A percentile compares a stretch with the other conserved stretches of the same genome.
These are phyloP conservation scores for Sclerotinia glacialis DNA, from an alignment of 2,329 filamentous ascomycete species.

Conservation along the genomic window DNA sequence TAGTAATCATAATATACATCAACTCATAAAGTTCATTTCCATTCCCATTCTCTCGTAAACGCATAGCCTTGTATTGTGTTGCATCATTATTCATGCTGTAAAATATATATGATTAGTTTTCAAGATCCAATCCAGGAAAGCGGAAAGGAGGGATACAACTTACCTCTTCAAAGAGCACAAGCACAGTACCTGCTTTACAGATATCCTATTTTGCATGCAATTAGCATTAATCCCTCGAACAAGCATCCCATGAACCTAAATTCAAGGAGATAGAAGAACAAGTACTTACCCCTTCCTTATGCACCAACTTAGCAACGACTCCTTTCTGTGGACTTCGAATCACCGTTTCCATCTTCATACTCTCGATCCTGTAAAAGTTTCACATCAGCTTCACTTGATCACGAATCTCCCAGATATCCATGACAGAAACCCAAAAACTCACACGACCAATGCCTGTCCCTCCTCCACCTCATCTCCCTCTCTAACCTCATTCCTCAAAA, in stretches of 20 bases:
- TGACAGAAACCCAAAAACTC: conserved; percentile 42
- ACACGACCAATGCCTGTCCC: conserved; percentile 83
- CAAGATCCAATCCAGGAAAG: neutral
- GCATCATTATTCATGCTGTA: conserved; percentile 1
- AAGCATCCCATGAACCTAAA: neutral
- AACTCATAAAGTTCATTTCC: neutral
- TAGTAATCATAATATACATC: conserved; percentile 9
- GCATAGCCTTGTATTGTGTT: neutral
- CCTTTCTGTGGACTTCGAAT: conserved; percentile 74
- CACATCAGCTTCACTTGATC: conserved; percentile 32
- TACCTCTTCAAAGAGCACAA: conserved; percentile 66
- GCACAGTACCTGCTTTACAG: conserved; percentile 71
- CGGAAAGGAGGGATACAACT: neutral
- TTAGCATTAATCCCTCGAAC: neutral
- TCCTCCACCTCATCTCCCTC: conserved; percentile 82
- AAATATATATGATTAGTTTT: neutral
- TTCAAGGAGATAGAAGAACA: conserved; percentile 10
- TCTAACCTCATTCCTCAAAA: conserved; percentile 81
- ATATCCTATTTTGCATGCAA: conserved; percentile 55
- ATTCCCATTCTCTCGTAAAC: neutral
- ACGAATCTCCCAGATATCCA: neutral
- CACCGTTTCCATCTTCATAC: conserved; percentile 88
- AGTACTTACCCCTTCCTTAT: conserved; percentile 69
- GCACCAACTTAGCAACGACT: conserved; percentile 67
- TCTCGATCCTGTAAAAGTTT: conserved; percentile 60